Base-by-base conservation (phyloP, 768 basidiomycete genomes). In the Macrocybe gigantea region DNA sequence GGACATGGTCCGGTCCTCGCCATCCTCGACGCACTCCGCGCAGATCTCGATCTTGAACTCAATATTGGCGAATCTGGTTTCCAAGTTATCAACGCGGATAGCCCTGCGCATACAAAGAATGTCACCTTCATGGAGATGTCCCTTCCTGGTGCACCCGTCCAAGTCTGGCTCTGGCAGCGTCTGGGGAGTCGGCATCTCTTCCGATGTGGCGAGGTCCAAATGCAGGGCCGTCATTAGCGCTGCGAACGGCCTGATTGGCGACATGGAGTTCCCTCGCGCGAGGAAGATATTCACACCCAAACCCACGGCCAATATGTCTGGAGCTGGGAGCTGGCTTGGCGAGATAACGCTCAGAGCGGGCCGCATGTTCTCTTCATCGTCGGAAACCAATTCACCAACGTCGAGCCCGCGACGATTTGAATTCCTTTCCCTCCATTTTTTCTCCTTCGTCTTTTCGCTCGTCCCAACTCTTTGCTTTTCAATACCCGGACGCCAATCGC, bases 101-200 rank as follows among this genome's bases (percentile, higher is more conserved):
- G 42, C 14, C 52, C 54, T 29, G 40, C 54, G 0, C 53, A 50
- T 7, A 38, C 80, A 49, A 82, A 80, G 53, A 82, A 84, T 2
- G 88, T 82, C 6, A 85, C 86, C 5, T 90, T 84, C 67, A 77
- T 93, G 58, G 86, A 91, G 60, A 70, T 92, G 54, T 74, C 82
- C 51, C 66, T 72, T 2, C 63, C 73, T 14, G 73, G 75, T 46
- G 67, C 68, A 72, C 22, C 70, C 79, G 44, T 64, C 68, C 33
- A 68, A 75, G 53, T 83, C 84, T 12, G 85, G 78, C 14, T 53
- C 50, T n/a, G 60, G 59, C 38, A 58, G 55, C 35, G 47, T 52
- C 71, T 90, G 87, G 87, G 87, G 87, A 53, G 82, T 88, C 31
- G 88, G 87, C 6, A 72, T 85, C 47, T 88, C 88, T 58, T 71